These are phyloP conservation scores for Evernia prunastri DNA, from an alignment of 495 filamentous ascomycete genomes.

Conservation along the genomic window DNA sequence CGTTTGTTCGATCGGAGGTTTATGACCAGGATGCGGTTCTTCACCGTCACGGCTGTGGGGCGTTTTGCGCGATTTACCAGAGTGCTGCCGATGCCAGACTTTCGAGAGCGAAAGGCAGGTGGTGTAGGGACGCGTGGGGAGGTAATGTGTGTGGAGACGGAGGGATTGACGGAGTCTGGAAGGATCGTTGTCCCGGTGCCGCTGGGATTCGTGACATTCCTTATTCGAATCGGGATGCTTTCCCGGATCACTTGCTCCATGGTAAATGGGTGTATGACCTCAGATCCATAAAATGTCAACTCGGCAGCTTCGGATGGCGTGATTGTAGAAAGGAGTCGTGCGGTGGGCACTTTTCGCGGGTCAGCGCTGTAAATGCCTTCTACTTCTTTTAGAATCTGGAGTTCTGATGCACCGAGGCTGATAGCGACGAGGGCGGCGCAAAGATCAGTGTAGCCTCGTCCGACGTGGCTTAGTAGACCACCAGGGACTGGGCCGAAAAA, in stretches of 20 bases:
- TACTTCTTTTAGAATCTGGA: constrained; percentile 92
- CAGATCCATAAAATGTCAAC: constrained; percentile 84
- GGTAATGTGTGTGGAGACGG: background rate
- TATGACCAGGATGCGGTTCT: constrained; percentile 85
- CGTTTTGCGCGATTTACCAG: constrained; percentile 48
- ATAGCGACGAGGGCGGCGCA: constrained; percentile 78
- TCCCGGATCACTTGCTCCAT: constrained; percentile 97
- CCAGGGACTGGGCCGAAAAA: constrained; percentile 81
- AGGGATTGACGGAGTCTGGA: constrained; percentile 27
- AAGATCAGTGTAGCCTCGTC: constrained; percentile 82
- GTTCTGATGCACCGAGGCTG: constrained; percentile 52
- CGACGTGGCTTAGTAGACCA: constrained; percentile 68
- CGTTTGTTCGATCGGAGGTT: constrained; percentile 93
- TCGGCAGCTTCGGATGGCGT: constrained; percentile 84
- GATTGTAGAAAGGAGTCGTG: constrained; percentile 65
- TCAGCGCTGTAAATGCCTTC: constrained; percentile 93
- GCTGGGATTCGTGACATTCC: constrained; percentile 92
- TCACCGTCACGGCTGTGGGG: constrained; percentile 94
- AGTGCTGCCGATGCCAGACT: constrained; percentile 16
- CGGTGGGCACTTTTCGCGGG: constrained; percentile 78
- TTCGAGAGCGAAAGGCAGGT: background rate
- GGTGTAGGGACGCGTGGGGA: background rate
- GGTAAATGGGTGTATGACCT: constrained; percentile 94
- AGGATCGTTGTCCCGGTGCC: constrained; percentile 82
- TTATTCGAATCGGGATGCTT: constrained; percentile 86